These are phyloP conservation scores for Podosphaera fusca DNA, from an alignment of 2,329 filamentous ascomycete species.

Conservation along the genomic window DNA sequence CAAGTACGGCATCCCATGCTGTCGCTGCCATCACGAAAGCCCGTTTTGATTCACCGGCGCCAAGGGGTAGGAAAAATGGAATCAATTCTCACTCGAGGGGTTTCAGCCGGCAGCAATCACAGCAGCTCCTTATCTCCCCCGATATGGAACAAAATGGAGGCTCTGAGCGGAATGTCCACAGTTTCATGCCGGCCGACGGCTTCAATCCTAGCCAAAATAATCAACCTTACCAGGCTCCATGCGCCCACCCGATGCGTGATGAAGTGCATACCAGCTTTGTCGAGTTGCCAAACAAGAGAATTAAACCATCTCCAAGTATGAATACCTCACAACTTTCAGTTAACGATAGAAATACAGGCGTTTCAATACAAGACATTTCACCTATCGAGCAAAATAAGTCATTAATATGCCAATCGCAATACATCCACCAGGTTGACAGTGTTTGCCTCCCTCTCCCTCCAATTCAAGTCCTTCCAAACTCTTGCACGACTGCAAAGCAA, in stretches of 20 bases:
- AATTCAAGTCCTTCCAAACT: slow-evolving; percentile 33
- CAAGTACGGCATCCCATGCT: slow-evolving; percentile 72
- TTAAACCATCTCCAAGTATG: slow-evolving; percentile 33
- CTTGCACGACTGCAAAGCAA: slow-evolving; percentile 57
- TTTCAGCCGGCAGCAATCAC: slow-evolving; percentile 49
- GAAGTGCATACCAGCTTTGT: slow-evolving; percentile 28
- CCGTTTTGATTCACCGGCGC: slow-evolving; percentile 67
- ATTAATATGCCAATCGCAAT: slow-evolving; percentile 35
- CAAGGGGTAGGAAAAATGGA: slow-evolving; percentile 29
- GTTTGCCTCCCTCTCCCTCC: slow-evolving; percentile 39
- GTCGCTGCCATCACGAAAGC: slow-evolving; percentile 95
- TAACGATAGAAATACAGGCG: slow-evolving; percentile 21
- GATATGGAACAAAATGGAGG: slow-evolving; percentile 43
- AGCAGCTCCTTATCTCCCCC: slow-evolving; percentile 36
- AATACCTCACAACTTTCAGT: slow-evolving; percentile 18
- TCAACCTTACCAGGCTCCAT: slow-evolving; percentile 43
- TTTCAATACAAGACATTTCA: slow-evolving; percentile 37
- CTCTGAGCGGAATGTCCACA: slow-evolving; percentile 63
- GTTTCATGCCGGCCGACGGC: slow-evolving; percentile 51
- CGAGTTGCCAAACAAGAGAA: slow-evolving; percentile 66
- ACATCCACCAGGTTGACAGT: slow-evolving; percentile 24
- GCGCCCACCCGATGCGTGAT: slow-evolving; percentile 16
- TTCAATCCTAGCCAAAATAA: slow-evolving; percentile 37
- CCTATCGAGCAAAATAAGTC: slow-evolving; percentile 65
- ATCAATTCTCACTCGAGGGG: slow-evolving; percentile 35